Evolutionary conservation across 202 grass and related monocot genomes (phyloP).

Genomic region (Eragrostis tef): DNA sequence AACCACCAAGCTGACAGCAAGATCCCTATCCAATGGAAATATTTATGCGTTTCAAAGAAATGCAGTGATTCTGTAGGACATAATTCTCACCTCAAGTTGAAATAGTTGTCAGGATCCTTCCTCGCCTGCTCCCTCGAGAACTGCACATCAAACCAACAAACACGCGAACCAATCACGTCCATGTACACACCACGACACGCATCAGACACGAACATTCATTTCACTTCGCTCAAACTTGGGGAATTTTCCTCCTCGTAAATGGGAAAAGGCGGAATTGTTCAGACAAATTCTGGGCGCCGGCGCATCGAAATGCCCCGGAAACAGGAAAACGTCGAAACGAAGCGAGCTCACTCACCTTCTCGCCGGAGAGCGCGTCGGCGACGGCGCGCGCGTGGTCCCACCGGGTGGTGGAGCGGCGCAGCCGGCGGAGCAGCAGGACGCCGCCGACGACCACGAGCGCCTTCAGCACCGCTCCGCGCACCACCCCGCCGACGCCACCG

Average conservation of each 20-base stretch:
- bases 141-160: constrained; percentile 48
- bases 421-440: constrained; percentile 70
- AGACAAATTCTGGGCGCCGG: background rate
- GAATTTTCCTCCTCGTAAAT: background rate
- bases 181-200: background rate
- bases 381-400: constrained; percentile 91
- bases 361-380: constrained; percentile 78
- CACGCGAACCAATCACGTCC: background rate
- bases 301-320: background rate
- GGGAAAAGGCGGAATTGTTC: background rate
- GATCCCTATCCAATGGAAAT: constrained; percentile 6
- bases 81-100: constrained; percentile 76
- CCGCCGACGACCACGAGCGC: constrained; percentile 84
- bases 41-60: background rate
- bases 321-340: background rate
- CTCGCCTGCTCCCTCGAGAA: constrained; percentile 94
- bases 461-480: constrained; percentile 73
- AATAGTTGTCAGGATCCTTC: constrained; percentile 83
- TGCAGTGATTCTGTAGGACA: background rate
- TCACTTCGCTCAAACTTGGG: constrained; percentile 3
- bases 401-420: constrained; percentile 87
- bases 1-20: background rate
- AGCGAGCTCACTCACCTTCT: constrained; percentile 57
- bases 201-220: constrained; percentile 13
- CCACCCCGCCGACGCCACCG: constrained; percentile 52